Base-by-base conservation (phyloP, 192 early-diverging fungal species). In the Gigaspora rosea region DNA sequence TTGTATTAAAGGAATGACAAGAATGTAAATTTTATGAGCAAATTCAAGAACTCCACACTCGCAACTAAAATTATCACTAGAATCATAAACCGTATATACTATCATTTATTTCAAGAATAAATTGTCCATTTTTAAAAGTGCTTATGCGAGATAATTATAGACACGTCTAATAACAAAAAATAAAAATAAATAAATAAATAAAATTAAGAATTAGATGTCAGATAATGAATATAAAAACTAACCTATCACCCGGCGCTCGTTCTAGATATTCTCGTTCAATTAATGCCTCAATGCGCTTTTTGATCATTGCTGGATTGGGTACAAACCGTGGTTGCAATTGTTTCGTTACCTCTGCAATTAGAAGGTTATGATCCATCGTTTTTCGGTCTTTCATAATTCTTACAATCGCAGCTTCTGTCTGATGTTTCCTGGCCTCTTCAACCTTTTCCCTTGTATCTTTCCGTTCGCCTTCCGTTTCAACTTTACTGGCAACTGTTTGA, bases 251-350 rank as follows among this genome's bases (percentile, higher is more conserved):
- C 33, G 77, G 58, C 3, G 81, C 94, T 51, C 98, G 86, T 81
- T 95, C 93, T 77, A 99, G 82, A 80, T 98, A 99, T 72, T 99
- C 98, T 62, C 97, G 86, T 50, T 99, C 98, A 78, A 99, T 98
- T 82, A 99, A 83, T 20, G 92, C 92, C 78, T 97, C 98, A 50
- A 99, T 96, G 1, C 94, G 82, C 61, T 94, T 92, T 87, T 99
- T 99, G 76, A 98, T 93, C 91, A 96, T 89, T 33, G 85, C 82
- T 0, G 94, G 93, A 51, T 84, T 88, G 8, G 97, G 94, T 78
- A 88, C 86, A 78, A 99, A 99, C 46, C 96, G 85, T 18, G 88
- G 64, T 22, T 85, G 81, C 58, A 98, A 85, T 81, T 96, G 94
- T 66, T 82, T 82, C 22, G 93, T 90, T 0, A 95, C 92, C 80